Conservation (phyloP, 306 rosid species). For the Quercus parvula region DNA sequence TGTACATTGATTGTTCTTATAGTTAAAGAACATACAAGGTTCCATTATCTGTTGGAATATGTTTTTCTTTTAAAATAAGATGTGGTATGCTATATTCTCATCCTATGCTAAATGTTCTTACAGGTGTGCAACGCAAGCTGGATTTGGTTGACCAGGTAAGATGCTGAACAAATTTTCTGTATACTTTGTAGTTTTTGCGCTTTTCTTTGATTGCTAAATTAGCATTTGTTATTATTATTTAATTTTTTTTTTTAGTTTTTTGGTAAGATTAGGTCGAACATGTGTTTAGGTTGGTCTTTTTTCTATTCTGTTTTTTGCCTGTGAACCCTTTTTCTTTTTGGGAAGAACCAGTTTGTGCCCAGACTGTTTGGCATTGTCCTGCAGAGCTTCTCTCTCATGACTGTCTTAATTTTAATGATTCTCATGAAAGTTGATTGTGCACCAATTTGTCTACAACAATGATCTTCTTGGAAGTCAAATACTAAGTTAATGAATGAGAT, state of each 20-base stretch:
- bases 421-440: not conserved
- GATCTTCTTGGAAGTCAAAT: not conserved
- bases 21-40: not conserved
- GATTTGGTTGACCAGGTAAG: conserved; percentile 75
- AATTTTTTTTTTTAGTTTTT: not conserved
- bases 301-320: not conserved
- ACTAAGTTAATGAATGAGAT: not conserved
- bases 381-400: not conserved
- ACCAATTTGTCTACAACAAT: not conserved
- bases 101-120: conserved; percentile 7
- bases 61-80: not conserved
- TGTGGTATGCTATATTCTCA: conserved; percentile 15
- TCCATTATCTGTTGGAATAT: not conserved
- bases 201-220: not conserved
- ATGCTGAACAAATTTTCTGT: not conserved
- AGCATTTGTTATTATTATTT: not conserved
- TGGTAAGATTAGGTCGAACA: not conserved
- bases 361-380: not conserved
- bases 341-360: not conserved
- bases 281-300: not conserved
- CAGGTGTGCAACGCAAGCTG: conserved; percentile 96
- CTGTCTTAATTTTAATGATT: not conserved
- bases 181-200: not conserved
- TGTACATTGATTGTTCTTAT: not conserved
- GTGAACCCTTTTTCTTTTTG: not conserved